Evolutionary conservation across 129 eudicot genomes (phyloP).

Genomic region (Pseudognaphalium luteoalbum): DNA sequence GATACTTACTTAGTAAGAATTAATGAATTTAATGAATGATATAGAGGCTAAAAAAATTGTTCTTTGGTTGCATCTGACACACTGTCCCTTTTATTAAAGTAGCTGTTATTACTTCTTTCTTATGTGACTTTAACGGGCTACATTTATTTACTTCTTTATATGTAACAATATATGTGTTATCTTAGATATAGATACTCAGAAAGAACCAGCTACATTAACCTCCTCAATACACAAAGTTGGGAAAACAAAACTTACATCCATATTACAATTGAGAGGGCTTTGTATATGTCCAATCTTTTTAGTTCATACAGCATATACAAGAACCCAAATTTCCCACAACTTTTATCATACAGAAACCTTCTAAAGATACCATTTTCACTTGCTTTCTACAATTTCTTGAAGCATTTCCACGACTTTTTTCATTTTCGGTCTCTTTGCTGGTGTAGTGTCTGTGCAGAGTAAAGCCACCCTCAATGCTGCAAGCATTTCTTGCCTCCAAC

Average conservation of each 20-base stretch:
- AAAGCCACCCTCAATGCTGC: constrained; percentile 83
- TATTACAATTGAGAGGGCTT: constrained; percentile 29
- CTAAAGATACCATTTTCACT: constrained; percentile 29
- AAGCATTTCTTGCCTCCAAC: constrained; percentile 97
- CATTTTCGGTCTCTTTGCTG: constrained; percentile 95
- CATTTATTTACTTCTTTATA: too few relatives aligned
- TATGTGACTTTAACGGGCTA: too few relatives aligned
- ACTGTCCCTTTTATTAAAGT: not conserved
- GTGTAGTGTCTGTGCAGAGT: constrained; percentile 85
- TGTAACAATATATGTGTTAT: too few relatives aligned
- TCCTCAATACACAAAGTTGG: constrained; percentile 21
- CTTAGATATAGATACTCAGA: not conserved
- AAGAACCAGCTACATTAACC: constrained; percentile 13
- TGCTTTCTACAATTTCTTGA: constrained; percentile 61
- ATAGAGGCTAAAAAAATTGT: too few relatives aligned
- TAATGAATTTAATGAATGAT: too few relatives aligned
- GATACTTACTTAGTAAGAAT: not conserved
- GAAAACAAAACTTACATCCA: constrained; percentile 38
- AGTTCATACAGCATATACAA: constrained; percentile 36
- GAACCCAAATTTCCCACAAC: constrained; percentile 26
- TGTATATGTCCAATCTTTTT: constrained; percentile 30
- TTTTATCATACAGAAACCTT: constrained; percentile 33
- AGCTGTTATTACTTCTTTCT: not conserved
- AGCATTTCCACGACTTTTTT: constrained; percentile 94
- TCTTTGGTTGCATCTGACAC: too few relatives aligned